phyloP scores from a whole-genome alignment of 2,329 filamentous ascomycete species.

The Cadophora malorum region DNA sequence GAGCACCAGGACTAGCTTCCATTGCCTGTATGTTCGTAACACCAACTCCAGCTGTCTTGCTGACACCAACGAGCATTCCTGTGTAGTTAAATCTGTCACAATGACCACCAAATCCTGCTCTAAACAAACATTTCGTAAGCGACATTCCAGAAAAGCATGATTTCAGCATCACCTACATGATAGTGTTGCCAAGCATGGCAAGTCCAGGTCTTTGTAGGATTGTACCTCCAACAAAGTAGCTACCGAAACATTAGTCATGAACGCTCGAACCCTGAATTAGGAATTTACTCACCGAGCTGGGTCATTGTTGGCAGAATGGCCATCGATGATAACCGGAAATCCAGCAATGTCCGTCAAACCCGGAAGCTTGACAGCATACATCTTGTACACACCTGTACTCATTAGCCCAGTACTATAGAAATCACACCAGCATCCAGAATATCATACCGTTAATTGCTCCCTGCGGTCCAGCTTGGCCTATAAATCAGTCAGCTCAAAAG shows the following conservation, averaged over 20 bases:
- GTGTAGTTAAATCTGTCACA: constrained; percentile 29
- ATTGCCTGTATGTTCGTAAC: constrained; percentile 25
- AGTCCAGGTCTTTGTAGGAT: constrained; percentile 26
- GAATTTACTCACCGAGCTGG: constrained; percentile 9
- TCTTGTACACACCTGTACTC: constrained; percentile 30
- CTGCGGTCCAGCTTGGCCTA: constrained; percentile 19
- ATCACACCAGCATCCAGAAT: background rate
- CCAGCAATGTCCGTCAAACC: constrained; percentile 25
- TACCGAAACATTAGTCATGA: background rate
- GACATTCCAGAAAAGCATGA: background rate
- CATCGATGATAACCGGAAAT: constrained; percentile 32
- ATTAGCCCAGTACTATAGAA: background rate
- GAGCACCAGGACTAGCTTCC: constrained; percentile 24
- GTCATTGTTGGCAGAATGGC: constrained; percentile 28
- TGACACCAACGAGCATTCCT: constrained; percentile 27
- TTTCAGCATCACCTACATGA: constrained; percentile 8
- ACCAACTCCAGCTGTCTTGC: constrained; percentile 21
- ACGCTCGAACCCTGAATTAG: background rate
- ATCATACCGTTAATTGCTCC: constrained; percentile 22
- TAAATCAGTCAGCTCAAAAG: constrained; percentile 6
- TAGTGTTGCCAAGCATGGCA: constrained; percentile 28
- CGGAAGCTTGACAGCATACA: constrained; percentile 33
- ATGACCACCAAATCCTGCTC: constrained; percentile 29
- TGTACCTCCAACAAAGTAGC: constrained; percentile 27
- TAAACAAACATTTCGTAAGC: constrained; percentile 11